Percentiles rank a stretch among this genome's conserved stretches.
Evolutionary conservation across 768 basidiomycete genomes (phyloP).

Genomic region (Leccinum sublutescens): DNA sequence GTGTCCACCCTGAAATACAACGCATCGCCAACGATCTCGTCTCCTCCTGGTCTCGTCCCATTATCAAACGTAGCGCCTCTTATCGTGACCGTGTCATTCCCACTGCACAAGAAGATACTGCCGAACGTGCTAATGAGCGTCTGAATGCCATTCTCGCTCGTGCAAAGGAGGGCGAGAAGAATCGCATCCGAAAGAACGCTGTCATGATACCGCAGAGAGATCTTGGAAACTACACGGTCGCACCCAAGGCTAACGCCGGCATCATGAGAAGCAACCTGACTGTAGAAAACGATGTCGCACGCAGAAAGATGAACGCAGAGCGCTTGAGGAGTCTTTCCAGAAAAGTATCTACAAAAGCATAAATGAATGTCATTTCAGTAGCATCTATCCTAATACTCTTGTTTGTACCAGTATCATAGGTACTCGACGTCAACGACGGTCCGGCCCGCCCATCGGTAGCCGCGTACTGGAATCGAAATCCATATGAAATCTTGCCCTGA

Average conservation of each 20-base stretch:
- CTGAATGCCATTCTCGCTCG: slow-evolving; percentile 69
- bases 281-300: slow-evolving; percentile 72
- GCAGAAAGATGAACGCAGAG: slow-evolving; percentile 73
- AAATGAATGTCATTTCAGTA: neutral
- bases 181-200: slow-evolving; percentile 70
- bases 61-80: slow-evolving; percentile 84
- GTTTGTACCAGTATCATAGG: slow-evolving; percentile 2
- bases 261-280: slow-evolving; percentile 49
- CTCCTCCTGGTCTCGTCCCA: slow-evolving; percentile 83
- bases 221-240: slow-evolving; percentile 76
- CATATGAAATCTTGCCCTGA: neutral
- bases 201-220: slow-evolving; percentile 81
- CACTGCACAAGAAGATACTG: slow-evolving; percentile 43
- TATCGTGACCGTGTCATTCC: slow-evolving; percentile 76
- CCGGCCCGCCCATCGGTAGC: no score
- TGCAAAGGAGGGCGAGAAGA: slow-evolving; percentile 66
- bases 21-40: slow-evolving; percentile 84
- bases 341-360: slow-evolving; percentile 38
- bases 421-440: no score
- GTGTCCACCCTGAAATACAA: slow-evolving; percentile 78
- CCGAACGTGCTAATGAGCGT: slow-evolving; percentile 46
- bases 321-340: slow-evolving; percentile 62
- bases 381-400: neutral
- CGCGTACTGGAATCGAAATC: neutral
- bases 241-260: slow-evolving; percentile 61